Conservation (phyloP, 108 stramenopile genomes). For the Schizochytrium sp. region DNA sequence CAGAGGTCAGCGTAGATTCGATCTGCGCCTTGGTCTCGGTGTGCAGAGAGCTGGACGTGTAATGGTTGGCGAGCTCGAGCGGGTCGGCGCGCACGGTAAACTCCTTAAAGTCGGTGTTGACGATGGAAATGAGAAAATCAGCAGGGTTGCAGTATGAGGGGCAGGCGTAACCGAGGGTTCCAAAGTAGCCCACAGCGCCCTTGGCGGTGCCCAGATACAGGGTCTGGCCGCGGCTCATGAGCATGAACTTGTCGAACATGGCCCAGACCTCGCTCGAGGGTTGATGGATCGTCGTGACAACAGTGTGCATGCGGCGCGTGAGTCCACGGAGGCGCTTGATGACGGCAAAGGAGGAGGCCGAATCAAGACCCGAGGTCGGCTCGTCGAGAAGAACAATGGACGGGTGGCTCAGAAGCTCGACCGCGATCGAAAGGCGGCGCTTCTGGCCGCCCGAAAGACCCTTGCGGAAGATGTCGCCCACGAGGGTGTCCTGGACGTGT, state of each 20-base stretch:
- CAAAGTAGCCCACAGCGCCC: constrained; percentile 3
- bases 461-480: constrained; percentile 48
- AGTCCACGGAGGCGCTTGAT: constrained; percentile 51
- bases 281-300: constrained; percentile 49
- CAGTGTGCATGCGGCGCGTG: constrained; percentile 41
- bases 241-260: constrained; percentile 31
- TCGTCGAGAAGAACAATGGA: constrained; percentile 45
- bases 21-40: not conserved
- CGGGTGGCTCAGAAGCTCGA: constrained; percentile 38
- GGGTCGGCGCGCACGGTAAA: not conserved
- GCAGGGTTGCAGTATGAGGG: constrained; percentile 23
- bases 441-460: constrained; percentile 54
- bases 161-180: not conserved
- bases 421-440: constrained; percentile 45
- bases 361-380: constrained; percentile 40
- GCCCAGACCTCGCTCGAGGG: constrained; percentile 29
- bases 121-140: constrained; percentile 16
- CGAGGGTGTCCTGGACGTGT: constrained; percentile 59
- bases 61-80: not conserved
- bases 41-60: not conserved
- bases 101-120: not conserved
- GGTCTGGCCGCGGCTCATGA: constrained; percentile 27
- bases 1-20: not conserved
- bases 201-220: constrained; percentile 40
- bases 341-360: constrained; percentile 49